These are phyloP conservation scores for Apiospora rasikravindrae DNA, from an alignment of 2,329 filamentous ascomycete species.

Conservation along the genomic window DNA sequence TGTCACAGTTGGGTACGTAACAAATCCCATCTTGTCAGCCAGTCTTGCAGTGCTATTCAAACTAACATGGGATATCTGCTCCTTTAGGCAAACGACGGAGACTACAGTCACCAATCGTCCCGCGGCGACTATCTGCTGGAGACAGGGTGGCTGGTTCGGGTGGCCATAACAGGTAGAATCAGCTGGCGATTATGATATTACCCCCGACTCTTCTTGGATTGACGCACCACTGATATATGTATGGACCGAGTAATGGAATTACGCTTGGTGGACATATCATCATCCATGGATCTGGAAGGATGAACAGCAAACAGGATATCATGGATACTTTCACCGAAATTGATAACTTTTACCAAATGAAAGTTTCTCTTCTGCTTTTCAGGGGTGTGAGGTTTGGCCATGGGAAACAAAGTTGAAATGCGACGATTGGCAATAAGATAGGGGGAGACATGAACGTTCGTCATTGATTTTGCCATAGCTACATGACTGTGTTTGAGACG, in stretches of 20 bases:
- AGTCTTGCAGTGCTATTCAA: background rate
- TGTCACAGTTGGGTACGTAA: conserved; percentile 43
- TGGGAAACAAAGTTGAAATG: background rate
- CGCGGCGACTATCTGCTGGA: conserved; percentile 44
- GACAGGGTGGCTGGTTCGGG: conserved; percentile 40
- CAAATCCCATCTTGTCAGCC: no score
- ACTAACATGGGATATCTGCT: conserved; percentile 1
- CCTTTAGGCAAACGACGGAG: conserved; percentile 39
- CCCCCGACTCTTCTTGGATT: background rate
- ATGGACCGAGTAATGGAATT: background rate
- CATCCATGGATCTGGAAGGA: background rate
- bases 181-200: background rate
- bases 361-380: background rate
- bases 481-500: background rate
- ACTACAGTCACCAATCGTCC: conserved; percentile 40
- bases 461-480: background rate
- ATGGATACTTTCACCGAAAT: background rate
- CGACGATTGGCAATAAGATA: background rate
- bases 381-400: background rate
- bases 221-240: background rate
- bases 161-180: background rate
- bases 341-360: background rate
- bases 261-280: background rate
- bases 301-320: background rate
- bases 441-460: conserved; percentile 5